Evolutionary conservation across 306 rosid species (phyloP), one percentile per base, ranked within the genome.

Genomic region (Castanea crenata): DNA sequence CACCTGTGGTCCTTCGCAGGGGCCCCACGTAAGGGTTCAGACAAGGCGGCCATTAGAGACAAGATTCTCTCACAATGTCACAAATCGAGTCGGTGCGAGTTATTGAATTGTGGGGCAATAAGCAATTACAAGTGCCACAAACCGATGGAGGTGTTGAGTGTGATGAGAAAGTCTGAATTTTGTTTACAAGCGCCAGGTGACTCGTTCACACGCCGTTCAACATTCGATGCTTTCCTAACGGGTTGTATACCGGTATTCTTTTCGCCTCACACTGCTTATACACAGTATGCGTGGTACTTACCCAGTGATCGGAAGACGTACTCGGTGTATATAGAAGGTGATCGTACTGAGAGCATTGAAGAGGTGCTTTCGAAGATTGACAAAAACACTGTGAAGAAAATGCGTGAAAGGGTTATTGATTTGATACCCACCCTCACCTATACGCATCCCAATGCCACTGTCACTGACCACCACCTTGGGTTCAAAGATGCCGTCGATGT

Each of bases 141-240:
- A 0, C 95, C 97, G 3, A 71, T 54, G 15, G 83, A 20, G 19
- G 92, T 92, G 1, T 29, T 92, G 2, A 67, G 74, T 0, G 86
- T 85, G 18, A 89, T 92, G 97, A 76, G 21, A 2, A 61, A 29
- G 73, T 89, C 95, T 0, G 44, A 27, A 14, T 92, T 92, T 20
- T 92, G 97, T 34, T 77, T 92, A 23, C 97, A 92, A 55, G 95
- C 97, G 0, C 85, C 97, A 0, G 97, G 95, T 0, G 97, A 92
- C 81, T 92, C 95, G 7, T 92, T 87, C 77, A 92, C 97, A 0
- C 80, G 95, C 41, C 80, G 93, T 27, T 92, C 97, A 14, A 90
- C 95, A 9, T 92, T 92, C 72, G 97, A 92, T 82, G 73, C 95
- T 0, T 52, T 92, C 1, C 63, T 90, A 0, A 91, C 91, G 0